Evolutionary conservation across 495 filamentous ascomycete species (phyloP).

Genomic region (Paragyromitra xinjiangensis): DNA sequence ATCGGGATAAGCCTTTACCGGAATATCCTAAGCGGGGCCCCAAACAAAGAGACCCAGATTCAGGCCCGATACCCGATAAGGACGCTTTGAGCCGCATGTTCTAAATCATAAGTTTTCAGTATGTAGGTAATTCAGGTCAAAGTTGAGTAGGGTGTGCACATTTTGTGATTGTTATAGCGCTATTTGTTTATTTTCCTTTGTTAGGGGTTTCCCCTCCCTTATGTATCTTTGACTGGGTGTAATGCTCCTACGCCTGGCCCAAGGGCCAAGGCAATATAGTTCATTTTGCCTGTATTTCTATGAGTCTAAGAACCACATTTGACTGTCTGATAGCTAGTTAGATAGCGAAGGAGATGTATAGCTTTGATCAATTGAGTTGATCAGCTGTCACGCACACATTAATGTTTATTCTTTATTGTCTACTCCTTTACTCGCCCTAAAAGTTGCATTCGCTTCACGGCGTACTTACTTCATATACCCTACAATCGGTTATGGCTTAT

Average conservation of each 20-base stretch:
- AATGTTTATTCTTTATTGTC: conserved; percentile 4
- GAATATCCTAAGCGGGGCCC: conserved; percentile 4
- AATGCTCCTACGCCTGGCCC: background rate
- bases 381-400: background rate
- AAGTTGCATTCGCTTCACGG: background rate
- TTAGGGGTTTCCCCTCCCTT: background rate
- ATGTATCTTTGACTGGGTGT: background rate
- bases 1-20: conserved; percentile 4
- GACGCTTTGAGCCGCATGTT: conserved; percentile 9
- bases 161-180: conserved; percentile 7
- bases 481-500: background rate
- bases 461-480: background rate
- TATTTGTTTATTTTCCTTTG: background rate
- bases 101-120: background rate
- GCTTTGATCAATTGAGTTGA: background rate
- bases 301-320: background rate
- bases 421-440: background rate
- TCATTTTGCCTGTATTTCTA: background rate
- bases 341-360: background rate
- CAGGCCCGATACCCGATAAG: background rate
- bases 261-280: background rate
- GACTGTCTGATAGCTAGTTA: background rate
- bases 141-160: conserved; percentile 3
- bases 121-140: conserved; percentile 18
- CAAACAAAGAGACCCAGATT: background rate